phyloP scores from a whole-genome alignment of 73 alveolate species.

The Tetrahymena malaccensis region DNA sequence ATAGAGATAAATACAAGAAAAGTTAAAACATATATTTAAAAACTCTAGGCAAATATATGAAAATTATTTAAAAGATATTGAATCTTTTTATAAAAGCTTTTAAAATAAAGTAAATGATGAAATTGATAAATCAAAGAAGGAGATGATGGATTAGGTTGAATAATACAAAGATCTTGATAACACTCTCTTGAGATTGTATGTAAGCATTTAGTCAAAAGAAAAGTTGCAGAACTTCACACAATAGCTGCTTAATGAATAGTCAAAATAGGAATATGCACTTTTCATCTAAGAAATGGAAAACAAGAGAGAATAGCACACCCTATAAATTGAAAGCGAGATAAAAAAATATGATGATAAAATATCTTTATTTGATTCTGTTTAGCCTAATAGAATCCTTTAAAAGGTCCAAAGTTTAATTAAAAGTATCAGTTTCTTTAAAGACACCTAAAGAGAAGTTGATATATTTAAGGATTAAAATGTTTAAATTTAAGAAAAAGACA shows the following conservation, averaged over 20 bases:
- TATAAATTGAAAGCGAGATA: neutral
- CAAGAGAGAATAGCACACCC: neutral
- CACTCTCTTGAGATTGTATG: neutral
- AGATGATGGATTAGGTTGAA: too few relatives aligned
- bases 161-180: too few relatives aligned
- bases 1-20: neutral
- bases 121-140: too few relatives aligned
- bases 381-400: neutral
- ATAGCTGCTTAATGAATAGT: neutral
- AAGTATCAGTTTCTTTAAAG: too few relatives aligned
- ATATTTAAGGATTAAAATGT: too few relatives aligned
- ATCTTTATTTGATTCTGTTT: neutral
- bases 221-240: neutral
- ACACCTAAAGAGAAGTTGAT: too few relatives aligned
- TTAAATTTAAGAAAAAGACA: too few relatives aligned
- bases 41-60: neutral
- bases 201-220: neutral
- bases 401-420: neutral
- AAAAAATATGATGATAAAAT: neutral
- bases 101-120: neutral
- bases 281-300: neutral
- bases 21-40: neutral
- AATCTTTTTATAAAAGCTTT: neutral
- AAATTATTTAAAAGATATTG: neutral
- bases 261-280: neutral